A percentile compares a stretch with the other conserved stretches of the same genome.
Evolutionary conservation across 371 early-diverging fungal genomes (phyloP).

Genomic region (Saksenaea oblongispora): DNA sequence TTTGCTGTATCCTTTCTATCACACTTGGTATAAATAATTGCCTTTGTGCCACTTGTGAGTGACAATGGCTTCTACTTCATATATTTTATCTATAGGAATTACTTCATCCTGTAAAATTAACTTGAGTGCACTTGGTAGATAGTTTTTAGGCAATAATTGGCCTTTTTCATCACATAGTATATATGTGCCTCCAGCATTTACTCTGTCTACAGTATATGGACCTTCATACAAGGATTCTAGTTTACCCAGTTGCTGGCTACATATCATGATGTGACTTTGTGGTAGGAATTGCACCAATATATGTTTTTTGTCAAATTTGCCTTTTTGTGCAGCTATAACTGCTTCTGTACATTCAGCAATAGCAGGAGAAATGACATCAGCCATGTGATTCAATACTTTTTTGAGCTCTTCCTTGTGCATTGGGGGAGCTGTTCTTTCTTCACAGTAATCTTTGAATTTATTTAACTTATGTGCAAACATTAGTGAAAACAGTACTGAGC

Average conservation of each 20-base stretch:
- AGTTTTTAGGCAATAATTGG: conserved; percentile 10
- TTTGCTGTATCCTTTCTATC: conserved; percentile 21
- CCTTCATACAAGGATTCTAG: conserved; percentile 14
- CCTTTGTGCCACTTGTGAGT: conserved; percentile 3
- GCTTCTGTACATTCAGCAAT: conserved; percentile 17
- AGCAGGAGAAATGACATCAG: conserved; percentile 20
- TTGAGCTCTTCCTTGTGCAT: conserved; percentile 7
- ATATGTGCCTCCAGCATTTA: conserved; percentile 18
- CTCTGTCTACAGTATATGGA: conserved; percentile 18
- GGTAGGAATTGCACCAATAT: conserved; percentile 3
- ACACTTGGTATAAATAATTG: conserved; percentile 13
- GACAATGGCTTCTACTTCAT: conserved; percentile 10
- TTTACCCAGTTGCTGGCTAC: background rate
- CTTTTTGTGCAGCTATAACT: background rate
- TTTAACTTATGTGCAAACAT: conserved; percentile 25
- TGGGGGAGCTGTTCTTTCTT: background rate
- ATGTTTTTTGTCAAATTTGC: conserved; percentile 11
- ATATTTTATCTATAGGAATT: background rate
- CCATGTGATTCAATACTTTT: conserved; percentile 16
- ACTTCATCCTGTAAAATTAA: conserved; percentile 17
- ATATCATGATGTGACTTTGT: conserved; percentile 10
- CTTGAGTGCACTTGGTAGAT: conserved; percentile 14
- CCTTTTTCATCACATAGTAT: conserved; percentile 17
- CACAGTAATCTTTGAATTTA: conserved; percentile 16
- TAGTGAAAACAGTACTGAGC: conserved; percentile 5